A percentile compares a stretch with the other conserved stretches of the same genome.
Evolutionary conservation across 345 rosid species (phyloP).

Genomic region (Ceriops tagal): DNA sequence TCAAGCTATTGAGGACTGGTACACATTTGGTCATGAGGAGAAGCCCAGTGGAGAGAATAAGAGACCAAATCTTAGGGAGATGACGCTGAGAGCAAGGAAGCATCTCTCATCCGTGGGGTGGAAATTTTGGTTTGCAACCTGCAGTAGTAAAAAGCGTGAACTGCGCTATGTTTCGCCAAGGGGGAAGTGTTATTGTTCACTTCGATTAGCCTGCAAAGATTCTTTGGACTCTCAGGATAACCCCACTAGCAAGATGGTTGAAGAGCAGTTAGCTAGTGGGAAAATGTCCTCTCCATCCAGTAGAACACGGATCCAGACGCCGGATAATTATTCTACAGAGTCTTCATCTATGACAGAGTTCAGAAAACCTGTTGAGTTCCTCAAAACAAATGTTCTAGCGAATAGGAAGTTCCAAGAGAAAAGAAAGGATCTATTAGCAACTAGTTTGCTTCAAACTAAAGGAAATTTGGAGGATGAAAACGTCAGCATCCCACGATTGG

Average conservation of each 20-base stretch:
- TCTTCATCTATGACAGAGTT: slow-evolving; percentile 5
- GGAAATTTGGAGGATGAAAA: slow-evolving; percentile 16
- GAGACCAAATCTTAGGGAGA: background rate
- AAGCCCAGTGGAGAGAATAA: background rate
- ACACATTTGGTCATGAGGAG: slow-evolving; percentile 7
- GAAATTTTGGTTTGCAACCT: slow-evolving; percentile 14
- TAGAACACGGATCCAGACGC: slow-evolving; percentile 5
- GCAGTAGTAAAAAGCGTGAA: slow-evolving; percentile 17
- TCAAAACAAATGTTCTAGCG: slow-evolving; percentile 16
- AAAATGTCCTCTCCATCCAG: slow-evolving; percentile 6
- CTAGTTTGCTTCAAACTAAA: slow-evolving; percentile 11
- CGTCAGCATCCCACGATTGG: slow-evolving; percentile 5
- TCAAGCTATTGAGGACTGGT: slow-evolving; percentile 44
- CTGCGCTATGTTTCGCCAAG: slow-evolving; percentile 38
- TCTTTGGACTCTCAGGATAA: slow-evolving; percentile 13
- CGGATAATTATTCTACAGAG: slow-evolving; percentile 1
- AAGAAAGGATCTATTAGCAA: slow-evolving; percentile 13
- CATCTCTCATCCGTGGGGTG: slow-evolving; percentile 55
- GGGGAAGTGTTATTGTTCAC: slow-evolving; percentile 38
- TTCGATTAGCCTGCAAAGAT: slow-evolving; percentile 44
- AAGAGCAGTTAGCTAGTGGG: slow-evolving; percentile 7
- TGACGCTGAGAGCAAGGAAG: slow-evolving; percentile 38
- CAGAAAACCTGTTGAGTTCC: background rate
- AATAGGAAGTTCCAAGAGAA: slow-evolving; percentile 23
- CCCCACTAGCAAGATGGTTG: slow-evolving; percentile 15